Conservation (phyloP, 345 rosid species). For the Brassica napus region DNA sequence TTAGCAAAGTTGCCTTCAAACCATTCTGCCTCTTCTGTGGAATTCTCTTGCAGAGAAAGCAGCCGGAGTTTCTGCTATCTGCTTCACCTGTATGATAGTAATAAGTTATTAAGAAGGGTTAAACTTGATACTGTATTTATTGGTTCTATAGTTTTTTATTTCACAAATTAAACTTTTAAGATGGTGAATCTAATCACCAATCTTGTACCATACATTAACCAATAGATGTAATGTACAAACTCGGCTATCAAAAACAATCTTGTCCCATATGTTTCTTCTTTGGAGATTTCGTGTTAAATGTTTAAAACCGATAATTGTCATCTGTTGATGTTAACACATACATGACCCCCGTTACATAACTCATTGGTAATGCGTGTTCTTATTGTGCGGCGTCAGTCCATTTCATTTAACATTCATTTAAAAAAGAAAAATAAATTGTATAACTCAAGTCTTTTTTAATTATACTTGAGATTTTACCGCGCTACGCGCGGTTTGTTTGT, state of each 20-base stretch:
- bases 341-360: neutral
- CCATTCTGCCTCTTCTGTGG: slow-evolving; percentile 81
- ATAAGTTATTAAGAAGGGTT: neutral
- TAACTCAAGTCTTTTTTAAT: neutral
- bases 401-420: neutral
- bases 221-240: slow-evolving; percentile 1
- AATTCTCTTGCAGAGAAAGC: slow-evolving; percentile 65
- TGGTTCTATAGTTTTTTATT: slow-evolving; percentile 1
- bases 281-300: neutral
- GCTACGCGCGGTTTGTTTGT: neutral
- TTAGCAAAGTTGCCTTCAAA: slow-evolving; percentile 40
- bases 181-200: slow-evolving; percentile 16
- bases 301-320: neutral
- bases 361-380: neutral
- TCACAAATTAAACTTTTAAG: neutral
- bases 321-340: neutral
- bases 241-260: neutral
- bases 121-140: slow-evolving; percentile 3
- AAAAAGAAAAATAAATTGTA: too few relatives aligned
- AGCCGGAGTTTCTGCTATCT: slow-evolving; percentile 68
- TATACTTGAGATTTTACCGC: neutral
- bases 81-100: slow-evolving; percentile 54
- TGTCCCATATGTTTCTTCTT: neutral
- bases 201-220: slow-evolving; percentile 15
- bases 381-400: too few relatives aligned